A percentile compares a stretch with the other conserved stretches of the same genome.
phyloP scores from a whole-genome alignment of 1,284 basidiomycete genomes.

The Ganoderma sp. region DNA sequence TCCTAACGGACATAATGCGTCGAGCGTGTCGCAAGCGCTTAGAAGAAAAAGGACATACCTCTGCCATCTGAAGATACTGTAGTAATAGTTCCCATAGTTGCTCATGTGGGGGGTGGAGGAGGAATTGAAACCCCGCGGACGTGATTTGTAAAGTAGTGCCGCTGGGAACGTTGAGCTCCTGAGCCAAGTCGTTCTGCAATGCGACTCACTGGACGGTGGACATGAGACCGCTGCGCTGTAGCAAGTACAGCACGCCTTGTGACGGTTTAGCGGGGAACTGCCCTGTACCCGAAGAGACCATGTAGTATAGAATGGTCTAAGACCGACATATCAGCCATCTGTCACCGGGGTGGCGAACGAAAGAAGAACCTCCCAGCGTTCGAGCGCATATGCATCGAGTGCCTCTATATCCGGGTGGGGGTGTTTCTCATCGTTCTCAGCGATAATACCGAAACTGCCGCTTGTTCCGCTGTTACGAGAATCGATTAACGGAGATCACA shows the following conservation, averaged over 20 bases:
- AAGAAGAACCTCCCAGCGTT: slow-evolving; percentile 87
- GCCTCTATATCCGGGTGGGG: slow-evolving; percentile 62
- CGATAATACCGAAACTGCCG: slow-evolving; percentile 90
- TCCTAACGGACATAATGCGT: slow-evolving; percentile 54
- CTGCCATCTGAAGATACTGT: slow-evolving; percentile 85
- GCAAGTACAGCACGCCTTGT: slow-evolving; percentile 81
- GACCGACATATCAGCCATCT: slow-evolving; percentile 13
- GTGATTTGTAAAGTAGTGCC: slow-evolving; percentile 81
- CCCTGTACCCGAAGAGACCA: slow-evolving; percentile 92
- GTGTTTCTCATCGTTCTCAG: slow-evolving; percentile 65
- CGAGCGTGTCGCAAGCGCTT: slow-evolving; percentile 12
- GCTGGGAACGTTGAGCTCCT: slow-evolving; percentile 41
- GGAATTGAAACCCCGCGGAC: slow-evolving; percentile 95
- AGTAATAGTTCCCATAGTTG: slow-evolving; percentile 98
- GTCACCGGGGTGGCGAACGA: slow-evolving; percentile 19
- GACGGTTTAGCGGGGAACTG: slow-evolving; percentile 74
- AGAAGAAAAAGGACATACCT: slow-evolving; percentile 53
- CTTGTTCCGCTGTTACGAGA: slow-evolving; percentile 73
- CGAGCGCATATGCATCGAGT: slow-evolving; percentile 86
- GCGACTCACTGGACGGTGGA: slow-evolving; percentile 57
- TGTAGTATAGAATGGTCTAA: slow-evolving; percentile 96
- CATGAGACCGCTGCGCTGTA: slow-evolving; percentile 91
- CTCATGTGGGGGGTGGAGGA: slow-evolving; percentile 94
- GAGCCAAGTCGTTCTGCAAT: not conserved
- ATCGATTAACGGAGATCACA: slow-evolving; percentile 19